Conservation (phyloP, 495 filamentous ascomycete genomes). For the Ramalina intermedia region DNA sequence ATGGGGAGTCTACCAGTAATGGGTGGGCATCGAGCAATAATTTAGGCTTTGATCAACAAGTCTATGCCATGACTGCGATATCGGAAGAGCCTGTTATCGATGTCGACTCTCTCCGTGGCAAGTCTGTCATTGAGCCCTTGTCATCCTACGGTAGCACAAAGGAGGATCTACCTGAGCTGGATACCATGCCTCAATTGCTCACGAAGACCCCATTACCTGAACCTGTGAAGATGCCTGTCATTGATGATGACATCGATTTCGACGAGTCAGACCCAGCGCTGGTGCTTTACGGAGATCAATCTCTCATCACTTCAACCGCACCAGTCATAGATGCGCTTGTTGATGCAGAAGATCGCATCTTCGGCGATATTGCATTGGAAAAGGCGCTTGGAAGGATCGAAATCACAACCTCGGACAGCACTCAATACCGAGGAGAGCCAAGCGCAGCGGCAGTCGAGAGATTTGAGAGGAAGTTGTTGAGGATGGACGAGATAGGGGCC, state of each 20-base stretch:
- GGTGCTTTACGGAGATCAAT: conserved; percentile 37
- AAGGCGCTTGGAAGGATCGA: conserved; percentile 45
- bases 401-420: conserved; percentile 44
- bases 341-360: conserved; percentile 23
- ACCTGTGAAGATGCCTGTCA: conserved; percentile 17
- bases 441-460: conserved; percentile 21
- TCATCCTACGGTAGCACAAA: conserved; percentile 34
- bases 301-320: conserved; percentile 15
- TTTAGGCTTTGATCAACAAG: conserved; percentile 50
- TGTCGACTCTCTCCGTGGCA: conserved; percentile 46
- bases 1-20: conserved; percentile 39
- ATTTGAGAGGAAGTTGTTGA: conserved; percentile 32
- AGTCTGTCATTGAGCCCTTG: conserved; percentile 22
- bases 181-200: conserved; percentile 23
- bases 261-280: conserved; percentile 47
- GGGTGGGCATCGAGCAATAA: conserved; percentile 40
- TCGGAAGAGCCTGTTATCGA: conserved; percentile 53
- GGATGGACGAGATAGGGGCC: conserved; percentile 35
- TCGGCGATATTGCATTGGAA: conserved; percentile 39
- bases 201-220: conserved; percentile 14
- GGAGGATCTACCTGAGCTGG: conserved; percentile 35
- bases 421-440: conserved; percentile 9
- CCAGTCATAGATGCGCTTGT: not conserved
- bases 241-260: conserved; percentile 30
- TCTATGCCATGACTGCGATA: conserved; percentile 66